A percentile compares a stretch with the other conserved stretches of the same genome.
Evolutionary conservation across 495 filamentous ascomycete species (phyloP).

Genomic region (Aspergillus ellipticus): DNA sequence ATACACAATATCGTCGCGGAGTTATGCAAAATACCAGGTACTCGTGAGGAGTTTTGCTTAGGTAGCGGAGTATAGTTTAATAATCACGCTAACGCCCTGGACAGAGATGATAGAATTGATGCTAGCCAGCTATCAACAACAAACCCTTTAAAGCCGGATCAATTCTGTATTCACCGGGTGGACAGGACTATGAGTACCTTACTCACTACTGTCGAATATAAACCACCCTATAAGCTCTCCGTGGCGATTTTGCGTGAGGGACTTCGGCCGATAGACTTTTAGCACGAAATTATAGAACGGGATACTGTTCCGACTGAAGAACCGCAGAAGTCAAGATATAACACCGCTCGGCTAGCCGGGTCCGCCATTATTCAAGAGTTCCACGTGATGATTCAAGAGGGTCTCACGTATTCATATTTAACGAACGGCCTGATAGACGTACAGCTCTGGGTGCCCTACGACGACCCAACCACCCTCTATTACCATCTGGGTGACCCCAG

Average conservation of each 20-base stretch:
- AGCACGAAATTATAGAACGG: constrained; percentile 17
- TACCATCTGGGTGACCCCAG: constrained; percentile 35
- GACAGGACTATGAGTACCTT: constrained; percentile 20
- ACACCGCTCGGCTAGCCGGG: constrained; percentile 13
- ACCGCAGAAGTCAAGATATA: constrained; percentile 21
- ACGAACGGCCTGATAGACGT: constrained; percentile 27
- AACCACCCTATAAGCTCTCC: constrained; percentile 35
- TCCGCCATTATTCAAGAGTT: constrained; percentile 21
- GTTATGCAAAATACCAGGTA: constrained; percentile 25
- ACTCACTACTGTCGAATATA: constrained; percentile 32
- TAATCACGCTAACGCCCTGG: constrained; percentile 28
- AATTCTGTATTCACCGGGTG: constrained; percentile 25
- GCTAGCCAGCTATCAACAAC: constrained; percentile 7
- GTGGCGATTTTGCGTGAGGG: constrained; percentile 27
- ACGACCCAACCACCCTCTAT: constrained; percentile 33
- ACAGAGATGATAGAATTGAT: too few relatives aligned
- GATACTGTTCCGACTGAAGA: constrained; percentile 14
- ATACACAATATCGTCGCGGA: constrained; percentile 29
- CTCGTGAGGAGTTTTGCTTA: constrained; percentile 23
- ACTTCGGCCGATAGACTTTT: constrained; percentile 25
- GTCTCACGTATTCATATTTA: constrained; percentile 27
- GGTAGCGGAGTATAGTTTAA: constrained; percentile 27
- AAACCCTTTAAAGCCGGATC: constrained; percentile 15
- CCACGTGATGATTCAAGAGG: constrained; percentile 27
- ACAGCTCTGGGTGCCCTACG: constrained; percentile 28